Conservation (phyloP, 306 rosid genomes). For the Betula pendula region DNA sequence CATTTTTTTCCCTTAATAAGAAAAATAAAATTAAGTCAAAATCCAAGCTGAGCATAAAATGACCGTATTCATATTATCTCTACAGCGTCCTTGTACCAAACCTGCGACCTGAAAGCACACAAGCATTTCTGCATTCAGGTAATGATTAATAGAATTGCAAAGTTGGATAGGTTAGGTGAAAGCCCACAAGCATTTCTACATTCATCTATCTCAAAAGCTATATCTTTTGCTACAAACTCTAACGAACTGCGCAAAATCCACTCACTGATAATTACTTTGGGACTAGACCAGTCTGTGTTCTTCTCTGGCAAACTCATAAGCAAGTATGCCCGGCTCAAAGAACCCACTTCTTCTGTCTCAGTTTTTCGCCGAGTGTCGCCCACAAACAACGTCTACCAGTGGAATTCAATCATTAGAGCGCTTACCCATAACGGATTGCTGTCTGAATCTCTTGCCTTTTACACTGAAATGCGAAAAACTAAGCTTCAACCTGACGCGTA, state of each 20-base stretch:
- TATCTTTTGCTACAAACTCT: constrained; percentile 23
- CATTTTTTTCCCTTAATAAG: too few relatives aligned
- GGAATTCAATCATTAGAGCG: constrained; percentile 42
- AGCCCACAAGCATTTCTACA: background rate
- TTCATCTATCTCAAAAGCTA: constrained; percentile 18
- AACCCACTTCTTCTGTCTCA: constrained; percentile 33
- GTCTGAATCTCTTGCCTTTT: constrained; percentile 28
- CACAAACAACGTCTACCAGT: constrained; percentile 28
- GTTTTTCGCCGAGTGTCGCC: constrained; percentile 29
- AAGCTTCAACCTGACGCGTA: constrained; percentile 33
- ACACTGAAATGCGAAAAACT: constrained; percentile 27
- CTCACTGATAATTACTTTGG: constrained; percentile 24
- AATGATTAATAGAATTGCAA: constrained; percentile 25
- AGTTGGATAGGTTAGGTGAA: background rate
- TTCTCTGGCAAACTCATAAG: constrained; percentile 38
- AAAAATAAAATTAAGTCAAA: too few relatives aligned
- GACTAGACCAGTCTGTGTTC: constrained; percentile 22
- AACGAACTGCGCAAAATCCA: constrained; percentile 30
- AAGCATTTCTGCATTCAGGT: background rate
- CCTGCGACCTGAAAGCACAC: too few relatives aligned
- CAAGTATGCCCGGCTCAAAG: constrained; percentile 33
- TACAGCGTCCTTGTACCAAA: too few relatives aligned
- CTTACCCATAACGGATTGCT: constrained; percentile 27
- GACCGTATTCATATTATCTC: too few relatives aligned
- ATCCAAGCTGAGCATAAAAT: too few relatives aligned